Base-by-base conservation (phyloP, 2,329 filamentous ascomycete species). In the Aspergillus sergii region DNA sequence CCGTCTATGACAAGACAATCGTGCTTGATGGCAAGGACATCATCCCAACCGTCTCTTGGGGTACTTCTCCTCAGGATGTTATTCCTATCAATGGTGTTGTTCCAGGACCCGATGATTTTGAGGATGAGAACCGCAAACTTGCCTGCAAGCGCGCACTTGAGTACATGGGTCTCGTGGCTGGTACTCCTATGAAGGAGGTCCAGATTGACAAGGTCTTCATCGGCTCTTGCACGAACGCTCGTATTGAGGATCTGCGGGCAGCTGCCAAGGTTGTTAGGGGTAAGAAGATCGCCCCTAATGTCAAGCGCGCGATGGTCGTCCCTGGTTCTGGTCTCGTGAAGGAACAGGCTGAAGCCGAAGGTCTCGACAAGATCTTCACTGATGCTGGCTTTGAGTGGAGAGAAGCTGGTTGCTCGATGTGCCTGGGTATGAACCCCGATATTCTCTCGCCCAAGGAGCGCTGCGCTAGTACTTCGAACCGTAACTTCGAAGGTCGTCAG, bases 391-490 rank as follows among this genome's bases (percentile, higher is more conserved):
- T 98, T 70, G 94, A 98, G 78, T 98, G 94, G 94, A 89, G 95
- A 76, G 95, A 99, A 82, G 95, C 95, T 69, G 95, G 95, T 57
- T 99, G 95, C 86, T 96, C 92, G 66, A 99, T 99, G 95, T 98
- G 95, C 77, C 86, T 99, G 60, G 95, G 95, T 77, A 99, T 99
- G 94, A 99, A 99, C 84, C 94, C 95, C 0, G 95, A 99, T 78
- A 98, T 99, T 67, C 86, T 98, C 54, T 89, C 93, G 2, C 94
- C 95, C 59, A 87, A 91, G 77, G 95, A 99, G 82, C 90, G 95
- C 73, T 98, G 95, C 77, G 95, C 95, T 48, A 94, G 91, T 75
- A 98, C 95, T 57, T 96, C 92, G 66, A 98, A 98, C 83, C 91
- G 95, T 72, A 98, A 98, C 81, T 98, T 98, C 71, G 95, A 98